Base-by-base conservation (phyloP, 805 yeast genomes). In the Saturnispora sekii region DNA sequence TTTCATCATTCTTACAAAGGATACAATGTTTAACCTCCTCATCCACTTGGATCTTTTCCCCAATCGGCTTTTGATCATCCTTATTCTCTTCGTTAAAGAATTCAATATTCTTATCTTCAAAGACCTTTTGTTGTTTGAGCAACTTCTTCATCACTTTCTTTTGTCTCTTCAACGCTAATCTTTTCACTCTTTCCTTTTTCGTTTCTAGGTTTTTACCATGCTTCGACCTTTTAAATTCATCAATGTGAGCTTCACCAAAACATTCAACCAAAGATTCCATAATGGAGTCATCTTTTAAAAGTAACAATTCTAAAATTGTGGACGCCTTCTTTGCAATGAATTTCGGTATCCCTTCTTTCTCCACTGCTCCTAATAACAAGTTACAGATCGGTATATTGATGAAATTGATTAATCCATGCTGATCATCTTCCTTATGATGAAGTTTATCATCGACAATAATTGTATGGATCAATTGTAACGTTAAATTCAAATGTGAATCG, bases 401-500 rank as follows among this genome's bases (percentile, higher is more conserved):
- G 48, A 73, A 78, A 16, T 49, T 41, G 16, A 51, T 35, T 28
- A 64, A 47, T 1, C 54, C 53, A 48, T 56, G 55, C 12, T 12
- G n/a, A 2, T 63, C 53, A n/a, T 69, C 70, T 30, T 70, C 66
- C 18, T 72, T 51, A 35, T 51, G 41, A 8, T 45, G 31, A 2
- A 47, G 40, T 37, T 51, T 55, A 50, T 57, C 66, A 15, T 62
- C 41, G 15, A 83, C 55, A 7, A 80, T 66, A 26, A 53, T 48
- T 5, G 84, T 89, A 63, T 84, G 87, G 2, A 81, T 51, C 41
- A 84, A 66, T 57, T 84, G 93, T 33, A 84, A 66, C n/a, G 80
- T 54, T 36, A 76, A 77, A 14, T 77, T 74, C 32, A 81, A 60
- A 53, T 67, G 80, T 0, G 74, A 64, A 44, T 79, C 82, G 43